phyloP scores from a whole-genome alignment of 2,329 filamentous ascomycete genomes.

The Penicillium thymicola region DNA sequence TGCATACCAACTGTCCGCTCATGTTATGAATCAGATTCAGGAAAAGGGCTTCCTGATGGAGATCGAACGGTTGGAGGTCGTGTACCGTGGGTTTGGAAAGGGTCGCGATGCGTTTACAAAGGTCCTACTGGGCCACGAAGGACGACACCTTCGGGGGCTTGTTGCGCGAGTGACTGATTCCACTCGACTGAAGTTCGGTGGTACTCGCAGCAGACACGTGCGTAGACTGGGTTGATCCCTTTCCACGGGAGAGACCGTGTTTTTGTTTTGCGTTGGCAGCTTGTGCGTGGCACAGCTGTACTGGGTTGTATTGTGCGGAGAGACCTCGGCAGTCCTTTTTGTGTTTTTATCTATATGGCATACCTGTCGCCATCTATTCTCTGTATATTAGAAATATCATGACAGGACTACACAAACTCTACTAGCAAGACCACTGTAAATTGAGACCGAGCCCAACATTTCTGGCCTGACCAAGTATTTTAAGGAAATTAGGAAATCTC shows the following conservation, averaged over 20 bases:
- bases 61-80: conserved; percentile 74
- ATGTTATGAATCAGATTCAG: conserved; percentile 78
- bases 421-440: neutral
- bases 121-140: conserved; percentile 82
- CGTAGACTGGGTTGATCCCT: conserved; percentile 67
- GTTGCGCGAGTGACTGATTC: conserved; percentile 79
- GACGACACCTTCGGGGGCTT: conserved; percentile 68
- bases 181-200: conserved; percentile 93
- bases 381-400: conserved; percentile 22
- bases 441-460: neutral
- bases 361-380: conserved; percentile 16
- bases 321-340: neutral
- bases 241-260: neutral
- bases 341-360: conserved; percentile 5
- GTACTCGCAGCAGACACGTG: conserved; percentile 77
- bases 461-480: neutral
- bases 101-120: conserved; percentile 89
- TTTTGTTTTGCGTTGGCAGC: neutral
- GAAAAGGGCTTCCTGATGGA: conserved; percentile 74
- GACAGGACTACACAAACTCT: neutral
- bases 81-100: conserved; percentile 78
- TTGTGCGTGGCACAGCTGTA: conserved; percentile 1
- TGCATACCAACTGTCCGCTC: conserved; percentile 82
- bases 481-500: neutral
- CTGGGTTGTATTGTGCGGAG: neutral